These are phyloP conservation scores for Xylaria palmicola DNA, from an alignment of 495 filamentous ascomycete species.

Conservation along the genomic window DNA sequence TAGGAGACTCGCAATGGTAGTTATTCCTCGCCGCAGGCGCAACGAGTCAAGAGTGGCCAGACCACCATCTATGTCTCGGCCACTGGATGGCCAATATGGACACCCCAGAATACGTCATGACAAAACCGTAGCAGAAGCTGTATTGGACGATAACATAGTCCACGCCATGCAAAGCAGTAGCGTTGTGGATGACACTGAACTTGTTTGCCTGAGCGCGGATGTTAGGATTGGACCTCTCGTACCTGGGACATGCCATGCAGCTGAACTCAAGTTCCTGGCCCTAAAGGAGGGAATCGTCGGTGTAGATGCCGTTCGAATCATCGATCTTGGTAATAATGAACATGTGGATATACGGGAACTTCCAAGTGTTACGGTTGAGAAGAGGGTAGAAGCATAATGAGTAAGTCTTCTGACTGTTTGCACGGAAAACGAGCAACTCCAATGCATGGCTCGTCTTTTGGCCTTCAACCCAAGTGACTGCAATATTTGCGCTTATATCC, in stretches of 20 bases:
- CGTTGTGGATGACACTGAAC: constrained; percentile 66
- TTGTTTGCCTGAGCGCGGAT: constrained; percentile 82
- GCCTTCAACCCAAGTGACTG: not conserved
- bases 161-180: constrained; percentile 78
- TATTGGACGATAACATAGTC: constrained; percentile 81
- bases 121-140: constrained; percentile 63
- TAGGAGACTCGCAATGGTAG: constrained; percentile 78
- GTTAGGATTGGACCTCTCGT: constrained; percentile 75
- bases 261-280: constrained; percentile 76
- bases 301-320: constrained; percentile 76
- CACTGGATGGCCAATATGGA: constrained; percentile 14
- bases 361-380: constrained; percentile 65
- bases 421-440: not conserved
- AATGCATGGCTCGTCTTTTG: not conserved
- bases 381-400: constrained; percentile 13
- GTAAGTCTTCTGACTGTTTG: not conserved
- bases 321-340: constrained; percentile 80
- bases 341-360: constrained; percentile 79
- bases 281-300: constrained; percentile 71
- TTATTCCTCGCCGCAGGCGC: constrained; percentile 72
- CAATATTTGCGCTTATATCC: not conserved
- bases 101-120: constrained; percentile 22
- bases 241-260: constrained; percentile 76
- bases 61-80: constrained; percentile 47
- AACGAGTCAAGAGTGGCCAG: constrained; percentile 61